A percentile compares a stretch with the other conserved stretches of the same genome.
Conservation (phyloP, 1,139 yeast genomes). For the Magnusiomyces fungicola region DNA sequence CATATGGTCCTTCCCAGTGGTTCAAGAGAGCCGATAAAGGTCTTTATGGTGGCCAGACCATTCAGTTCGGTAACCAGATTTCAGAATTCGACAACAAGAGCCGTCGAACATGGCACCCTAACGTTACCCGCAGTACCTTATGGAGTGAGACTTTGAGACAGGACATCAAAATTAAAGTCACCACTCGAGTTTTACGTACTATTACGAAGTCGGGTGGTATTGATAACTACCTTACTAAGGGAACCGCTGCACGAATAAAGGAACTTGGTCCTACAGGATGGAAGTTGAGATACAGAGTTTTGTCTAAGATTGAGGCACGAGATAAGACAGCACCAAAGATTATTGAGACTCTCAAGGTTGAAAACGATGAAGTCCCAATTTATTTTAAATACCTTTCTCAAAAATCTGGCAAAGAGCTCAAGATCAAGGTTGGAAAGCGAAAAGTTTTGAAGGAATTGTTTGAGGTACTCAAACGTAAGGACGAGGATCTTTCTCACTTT, state of each 20-base stretch:
- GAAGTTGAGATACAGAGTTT: constrained; percentile 71
- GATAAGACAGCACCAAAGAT: constrained; percentile 21
- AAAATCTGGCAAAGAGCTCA: constrained; percentile 39
- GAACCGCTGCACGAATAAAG: constrained; percentile 80
- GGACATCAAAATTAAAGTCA: constrained; percentile 50
- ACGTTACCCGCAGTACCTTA: constrained; percentile 61
- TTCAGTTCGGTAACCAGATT: constrained; percentile 68
- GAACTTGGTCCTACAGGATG: constrained; percentile 91
- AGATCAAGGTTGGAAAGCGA: constrained; percentile 56
- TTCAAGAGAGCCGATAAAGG: constrained; percentile 86
- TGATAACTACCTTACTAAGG: constrained; percentile 79
- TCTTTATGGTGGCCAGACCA: constrained; percentile 80
- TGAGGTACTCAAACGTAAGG: constrained; percentile 39
- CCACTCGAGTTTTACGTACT: constrained; percentile 79
- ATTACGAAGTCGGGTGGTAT: constrained; percentile 91
- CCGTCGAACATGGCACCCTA: constrained; percentile 74
- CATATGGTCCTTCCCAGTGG: constrained; percentile 67
- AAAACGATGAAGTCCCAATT: constrained; percentile 34
- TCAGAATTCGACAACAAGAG: constrained; percentile 73
- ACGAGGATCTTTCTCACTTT: constrained; percentile 40
- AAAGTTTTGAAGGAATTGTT: constrained; percentile 52
- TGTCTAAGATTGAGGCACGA: constrained; percentile 35
- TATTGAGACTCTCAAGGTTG: constrained; percentile 14
- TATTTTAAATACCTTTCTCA: constrained; percentile 39
- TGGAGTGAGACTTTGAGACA: constrained; percentile 78